These are phyloP conservation scores for Leccinum variicolor DNA, from an alignment of 768 basidiomycete species.

Conservation along the genomic window DNA sequence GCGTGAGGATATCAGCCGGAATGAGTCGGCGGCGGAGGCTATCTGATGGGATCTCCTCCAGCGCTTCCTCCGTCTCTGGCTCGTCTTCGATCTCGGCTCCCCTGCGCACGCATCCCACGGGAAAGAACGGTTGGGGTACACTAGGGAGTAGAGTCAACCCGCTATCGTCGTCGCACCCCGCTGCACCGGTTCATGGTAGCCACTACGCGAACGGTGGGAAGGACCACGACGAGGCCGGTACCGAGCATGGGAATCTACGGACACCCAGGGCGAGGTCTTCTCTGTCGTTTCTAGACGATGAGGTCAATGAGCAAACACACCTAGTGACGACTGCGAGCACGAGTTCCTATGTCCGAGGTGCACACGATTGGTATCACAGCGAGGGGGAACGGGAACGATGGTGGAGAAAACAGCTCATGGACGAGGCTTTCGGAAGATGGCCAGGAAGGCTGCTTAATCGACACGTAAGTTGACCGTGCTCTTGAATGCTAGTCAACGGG, in stretches of 20 bases:
- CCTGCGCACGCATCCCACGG: constrained; percentile 52
- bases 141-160: constrained; percentile 54
- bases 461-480: constrained; percentile 46
- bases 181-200: not conserved
- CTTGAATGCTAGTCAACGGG: not conserved
- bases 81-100: constrained; percentile 85
- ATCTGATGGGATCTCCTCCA: constrained; percentile 23
- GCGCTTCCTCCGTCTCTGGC: constrained; percentile 45
- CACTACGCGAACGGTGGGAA: not conserved
- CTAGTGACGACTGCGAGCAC: constrained; percentile 31
- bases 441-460: constrained; percentile 65
- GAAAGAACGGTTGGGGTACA: constrained; percentile 53
- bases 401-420: constrained; percentile 43
- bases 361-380: constrained; percentile 13
- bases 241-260: not conserved
- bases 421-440: constrained; percentile 62
- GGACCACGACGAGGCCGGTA: not conserved
- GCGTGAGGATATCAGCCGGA: constrained; percentile 76
- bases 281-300: constrained; percentile 7
- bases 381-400: constrained; percentile 34
- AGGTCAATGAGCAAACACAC: constrained; percentile 38
- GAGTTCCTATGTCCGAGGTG: constrained; percentile 17
- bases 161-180: constrained; percentile 17
- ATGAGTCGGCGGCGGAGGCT: constrained; percentile 45
- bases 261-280: constrained; percentile 7